A percentile compares a stretch with the other conserved stretches of the same genome.
phyloP scores from a whole-genome alignment of 805 yeast species.

The Blastobotrys peoriensis region DNA sequence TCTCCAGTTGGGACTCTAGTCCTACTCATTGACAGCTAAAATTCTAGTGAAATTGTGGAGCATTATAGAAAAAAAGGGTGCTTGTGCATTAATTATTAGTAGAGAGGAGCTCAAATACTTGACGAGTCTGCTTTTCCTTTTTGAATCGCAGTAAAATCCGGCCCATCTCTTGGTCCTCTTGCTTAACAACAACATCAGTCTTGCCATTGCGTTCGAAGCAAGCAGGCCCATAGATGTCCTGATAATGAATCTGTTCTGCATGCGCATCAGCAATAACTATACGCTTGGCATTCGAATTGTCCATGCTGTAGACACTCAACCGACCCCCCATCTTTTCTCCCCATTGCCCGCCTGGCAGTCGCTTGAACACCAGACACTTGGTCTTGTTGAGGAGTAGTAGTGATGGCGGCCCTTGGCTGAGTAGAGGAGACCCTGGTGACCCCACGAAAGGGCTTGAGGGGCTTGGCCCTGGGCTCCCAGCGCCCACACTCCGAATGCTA shows the following conservation, averaged over 20 bases:
- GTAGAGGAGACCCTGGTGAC: not conserved
- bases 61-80: too few species aligned
- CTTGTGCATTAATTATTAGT: too few species aligned
- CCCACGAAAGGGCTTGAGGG: not conserved
- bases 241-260: not conserved
- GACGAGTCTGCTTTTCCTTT: not conserved
- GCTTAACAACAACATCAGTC: slow-evolving; percentile 4
- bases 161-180: not conserved
- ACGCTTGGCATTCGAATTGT: not conserved
- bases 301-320: slow-evolving; percentile 5
- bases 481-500: slow-evolving; percentile 6
- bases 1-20: not conserved
- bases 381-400: slow-evolving; percentile 20
- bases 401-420: not conserved
- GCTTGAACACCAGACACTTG: slow-evolving; percentile 16
- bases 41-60: too few species aligned
- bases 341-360: slow-evolving; percentile 11
- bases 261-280: not conserved
- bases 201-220: slow-evolving; percentile 12
- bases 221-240: not conserved
- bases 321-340: slow-evolving; percentile 7
- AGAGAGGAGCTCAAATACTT: not conserved
- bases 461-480: not conserved
- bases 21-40: too few species aligned
- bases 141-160: not conserved